A percentile compares a stretch with the other conserved stretches of the same genome.
phyloP scores from a whole-genome alignment of 306 rosid genomes.

The Delonix regia region DNA sequence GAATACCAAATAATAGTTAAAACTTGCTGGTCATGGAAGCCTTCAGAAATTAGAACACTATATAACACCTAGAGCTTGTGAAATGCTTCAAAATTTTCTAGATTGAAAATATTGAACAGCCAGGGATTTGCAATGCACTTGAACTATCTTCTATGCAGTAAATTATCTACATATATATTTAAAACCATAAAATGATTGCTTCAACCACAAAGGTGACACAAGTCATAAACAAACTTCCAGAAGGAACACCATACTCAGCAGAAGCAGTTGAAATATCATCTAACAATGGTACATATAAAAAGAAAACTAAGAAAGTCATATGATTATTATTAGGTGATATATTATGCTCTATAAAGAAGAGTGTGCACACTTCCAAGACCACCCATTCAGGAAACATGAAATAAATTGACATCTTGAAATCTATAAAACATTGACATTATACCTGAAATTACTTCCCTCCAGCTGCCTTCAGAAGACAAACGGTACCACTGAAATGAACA shows the following conservation, averaged over 20 bases:
- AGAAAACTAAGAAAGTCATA: background rate
- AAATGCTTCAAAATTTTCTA: background rate
- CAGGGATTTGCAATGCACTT: background rate
- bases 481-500: constrained; percentile 94
- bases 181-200: constrained; percentile 9
- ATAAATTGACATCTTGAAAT: background rate
- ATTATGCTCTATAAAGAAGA: background rate
- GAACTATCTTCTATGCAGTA: background rate
- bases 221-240: constrained; percentile 13
- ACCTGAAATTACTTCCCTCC: constrained; percentile 92
- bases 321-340: background rate
- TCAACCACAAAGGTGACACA: background rate
- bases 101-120: background rate
- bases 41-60: background rate
- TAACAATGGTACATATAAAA: constrained; percentile 7
- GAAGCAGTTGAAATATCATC: constrained; percentile 20
- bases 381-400: constrained; percentile 22
- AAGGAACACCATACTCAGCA: constrained; percentile 15
- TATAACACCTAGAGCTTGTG: background rate
- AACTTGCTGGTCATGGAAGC: background rate
- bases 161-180: background rate
- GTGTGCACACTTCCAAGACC: background rate
- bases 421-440: background rate
- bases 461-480: constrained; percentile 78
- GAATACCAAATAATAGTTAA: background rate